Conservation (phyloP, 208 protist genomes). For the Leishmania tarentolae region DNA sequence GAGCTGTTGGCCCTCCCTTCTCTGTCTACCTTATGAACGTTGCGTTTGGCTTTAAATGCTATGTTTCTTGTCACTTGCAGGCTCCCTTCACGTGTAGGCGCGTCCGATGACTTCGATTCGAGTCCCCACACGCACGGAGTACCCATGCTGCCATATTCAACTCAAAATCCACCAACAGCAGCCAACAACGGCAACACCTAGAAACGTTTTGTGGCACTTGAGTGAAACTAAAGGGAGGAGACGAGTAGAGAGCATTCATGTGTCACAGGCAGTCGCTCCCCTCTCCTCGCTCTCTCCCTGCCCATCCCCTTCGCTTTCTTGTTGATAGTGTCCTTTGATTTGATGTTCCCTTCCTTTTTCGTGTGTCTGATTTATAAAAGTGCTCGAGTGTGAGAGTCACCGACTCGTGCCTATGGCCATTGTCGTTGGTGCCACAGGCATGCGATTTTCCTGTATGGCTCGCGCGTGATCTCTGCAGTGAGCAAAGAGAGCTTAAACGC, state of each 20-base stretch:
- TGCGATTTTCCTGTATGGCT: background rate
- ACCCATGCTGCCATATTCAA: background rate
- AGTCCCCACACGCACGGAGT: background rate
- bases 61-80: background rate
- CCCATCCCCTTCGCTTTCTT: background rate
- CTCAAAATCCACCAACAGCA: background rate
- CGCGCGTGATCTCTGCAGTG: background rate
- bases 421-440: background rate
- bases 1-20: background rate
- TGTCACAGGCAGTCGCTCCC: background rate
- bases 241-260: background rate
- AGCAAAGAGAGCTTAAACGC: background rate
- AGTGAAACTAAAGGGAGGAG: background rate
- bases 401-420: background rate
- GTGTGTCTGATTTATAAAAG: background rate
- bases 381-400: background rate
- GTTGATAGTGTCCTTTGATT: background rate
- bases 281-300: background rate
- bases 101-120: background rate
- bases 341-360: background rate
- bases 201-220: background rate
- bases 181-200: background rate
- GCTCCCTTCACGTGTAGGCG: background rate
- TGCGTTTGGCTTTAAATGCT: background rate
- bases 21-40: background rate